Conservation (phyloP, 2,329 filamentous ascomycete genomes). For the Cordyceps cicadae region DNA sequence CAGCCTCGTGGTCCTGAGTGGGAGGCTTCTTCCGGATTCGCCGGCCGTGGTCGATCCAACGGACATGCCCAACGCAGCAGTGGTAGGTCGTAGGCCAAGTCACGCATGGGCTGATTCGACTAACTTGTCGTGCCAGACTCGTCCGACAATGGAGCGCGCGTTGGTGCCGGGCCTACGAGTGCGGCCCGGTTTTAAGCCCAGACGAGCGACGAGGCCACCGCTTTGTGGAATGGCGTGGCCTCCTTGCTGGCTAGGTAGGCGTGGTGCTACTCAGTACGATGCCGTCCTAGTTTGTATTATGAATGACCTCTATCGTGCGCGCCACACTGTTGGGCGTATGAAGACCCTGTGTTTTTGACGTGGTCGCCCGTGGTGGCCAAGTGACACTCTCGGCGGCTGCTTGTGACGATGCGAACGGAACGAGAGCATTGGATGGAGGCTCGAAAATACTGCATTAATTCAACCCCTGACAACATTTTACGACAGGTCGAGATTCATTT, state of each 20-base stretch:
- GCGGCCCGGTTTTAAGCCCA: constrained; percentile 13
- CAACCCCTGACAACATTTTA: constrained; percentile 32
- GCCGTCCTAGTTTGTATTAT: constrained; percentile 3
- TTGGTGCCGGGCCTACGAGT: constrained; percentile 26
- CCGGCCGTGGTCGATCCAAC: constrained; percentile 44
- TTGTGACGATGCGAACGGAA: constrained; percentile 33
- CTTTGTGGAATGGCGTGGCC: neutral
- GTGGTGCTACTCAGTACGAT: neutral
- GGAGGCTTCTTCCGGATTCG: constrained; percentile 47
- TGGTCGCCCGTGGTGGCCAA: neutral
- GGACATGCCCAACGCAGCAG: constrained; percentile 56
- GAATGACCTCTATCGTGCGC: neutral
- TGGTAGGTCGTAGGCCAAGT: constrained; percentile 36
- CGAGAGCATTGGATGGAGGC: constrained; percentile 30
- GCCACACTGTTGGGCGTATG: neutral
- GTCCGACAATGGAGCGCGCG: constrained; percentile 34
- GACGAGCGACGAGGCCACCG: neutral
- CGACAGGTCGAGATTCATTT: constrained; percentile 26
- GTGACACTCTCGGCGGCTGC: constrained; percentile 13
- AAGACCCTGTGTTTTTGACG: constrained; percentile 7
- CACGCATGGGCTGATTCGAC: neutral
- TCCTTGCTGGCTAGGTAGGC: constrained; percentile 15
- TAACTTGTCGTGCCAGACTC: constrained; percentile 26
- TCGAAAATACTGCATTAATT: constrained; percentile 31
- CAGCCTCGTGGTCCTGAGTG: constrained; percentile 59